Evolutionary conservation across 441 rosid genomes (phyloP).

Genomic region (Daphne laureola): DNA sequence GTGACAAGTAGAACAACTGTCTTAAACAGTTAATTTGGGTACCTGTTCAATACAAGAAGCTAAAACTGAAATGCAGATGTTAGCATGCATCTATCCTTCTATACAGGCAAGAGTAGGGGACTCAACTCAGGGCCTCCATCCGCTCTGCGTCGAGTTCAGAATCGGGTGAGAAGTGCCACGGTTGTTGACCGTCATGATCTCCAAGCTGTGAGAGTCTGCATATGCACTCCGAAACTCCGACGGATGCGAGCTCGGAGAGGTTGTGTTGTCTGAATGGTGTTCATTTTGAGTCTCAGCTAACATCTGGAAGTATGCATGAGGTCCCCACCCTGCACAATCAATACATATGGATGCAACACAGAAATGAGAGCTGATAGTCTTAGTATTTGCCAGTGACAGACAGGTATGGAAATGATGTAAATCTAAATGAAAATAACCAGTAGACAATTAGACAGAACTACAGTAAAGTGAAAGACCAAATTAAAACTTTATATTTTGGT

Average conservation of each 20-base stretch:
- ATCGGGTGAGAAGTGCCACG: constrained; percentile 34
- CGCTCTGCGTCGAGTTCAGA: constrained; percentile 18
- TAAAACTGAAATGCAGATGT: too few relatives aligned
- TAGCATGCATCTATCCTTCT: neutral
- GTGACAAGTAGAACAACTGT: too few relatives aligned
- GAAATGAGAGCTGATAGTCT: neutral
- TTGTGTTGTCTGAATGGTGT: constrained; percentile 22
- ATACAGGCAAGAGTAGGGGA: constrained; percentile 4
- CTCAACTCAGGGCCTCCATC: constrained; percentile 18
- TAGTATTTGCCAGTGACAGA: too few relatives aligned
- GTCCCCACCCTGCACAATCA: constrained; percentile 74
- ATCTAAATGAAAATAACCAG: too few relatives aligned
- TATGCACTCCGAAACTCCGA: constrained; percentile 46
- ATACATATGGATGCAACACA: neutral
- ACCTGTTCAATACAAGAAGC: too few relatives aligned
- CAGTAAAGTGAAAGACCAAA: too few relatives aligned
- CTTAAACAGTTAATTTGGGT: too few relatives aligned
- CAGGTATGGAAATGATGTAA: too few relatives aligned
- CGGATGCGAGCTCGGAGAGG: constrained; percentile 23
- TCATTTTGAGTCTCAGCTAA: constrained; percentile 47
- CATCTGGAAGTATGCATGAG: constrained; percentile 88
- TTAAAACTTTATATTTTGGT: too few relatives aligned
- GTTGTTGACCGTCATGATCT: constrained; percentile 19
- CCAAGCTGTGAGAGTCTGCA: constrained; percentile 38
- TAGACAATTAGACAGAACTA: too few relatives aligned